Evolutionary conservation across 495 filamentous ascomycete species (phyloP).

Genomic region (Xeromyces bisporus): DNA sequence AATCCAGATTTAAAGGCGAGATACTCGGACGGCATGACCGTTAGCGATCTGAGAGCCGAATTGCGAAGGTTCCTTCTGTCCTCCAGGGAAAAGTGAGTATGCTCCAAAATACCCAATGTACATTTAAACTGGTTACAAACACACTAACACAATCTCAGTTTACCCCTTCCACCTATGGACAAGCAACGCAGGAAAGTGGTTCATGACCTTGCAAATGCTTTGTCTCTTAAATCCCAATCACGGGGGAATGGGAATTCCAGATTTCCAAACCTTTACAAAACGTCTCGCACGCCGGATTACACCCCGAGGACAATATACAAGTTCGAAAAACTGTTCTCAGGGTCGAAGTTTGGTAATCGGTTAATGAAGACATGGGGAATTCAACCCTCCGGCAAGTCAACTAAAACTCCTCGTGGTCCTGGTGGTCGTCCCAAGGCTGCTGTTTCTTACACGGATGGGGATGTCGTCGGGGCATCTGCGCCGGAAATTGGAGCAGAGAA

Average conservation of each 20-base stretch:
- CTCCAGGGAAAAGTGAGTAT: conserved; percentile 41
- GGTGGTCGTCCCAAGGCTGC: conserved; percentile 25
- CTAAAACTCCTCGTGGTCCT: conserved; percentile 21
- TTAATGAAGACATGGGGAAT: conserved; percentile 13
- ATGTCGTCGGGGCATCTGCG: conserved; percentile 70
- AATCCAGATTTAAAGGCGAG: conserved; percentile 53
- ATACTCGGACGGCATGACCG: conserved; percentile 53
- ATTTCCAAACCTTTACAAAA: conserved; percentile 64
- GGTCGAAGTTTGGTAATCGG: conserved; percentile 19
- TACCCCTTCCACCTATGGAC: conserved; percentile 71
- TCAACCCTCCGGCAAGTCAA: conserved; percentile 6
- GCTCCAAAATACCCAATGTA: too few relatives aligned
- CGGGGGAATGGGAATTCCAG: conserved; percentile 54
- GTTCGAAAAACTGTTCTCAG: conserved; percentile 19
- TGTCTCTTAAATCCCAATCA: conserved; percentile 72
- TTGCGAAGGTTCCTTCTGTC: conserved; percentile 53
- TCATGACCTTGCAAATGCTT: conserved; percentile 52
- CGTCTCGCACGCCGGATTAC: conserved; percentile 39
- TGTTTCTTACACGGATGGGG: conserved; percentile 62
- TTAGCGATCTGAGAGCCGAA: conserved; percentile 55
- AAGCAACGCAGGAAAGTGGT: conserved; percentile 56
- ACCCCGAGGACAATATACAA: conserved; percentile 26
- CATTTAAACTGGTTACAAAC: not conserved
- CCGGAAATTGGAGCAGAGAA: conserved; percentile 75
- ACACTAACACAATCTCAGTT: conserved; percentile 28